Evolutionary conservation across 2,329 filamentous ascomycete species (phyloP), one percentile per base, ranked within the genome.

Genomic region (Endoconidiophora polonica): DNA sequence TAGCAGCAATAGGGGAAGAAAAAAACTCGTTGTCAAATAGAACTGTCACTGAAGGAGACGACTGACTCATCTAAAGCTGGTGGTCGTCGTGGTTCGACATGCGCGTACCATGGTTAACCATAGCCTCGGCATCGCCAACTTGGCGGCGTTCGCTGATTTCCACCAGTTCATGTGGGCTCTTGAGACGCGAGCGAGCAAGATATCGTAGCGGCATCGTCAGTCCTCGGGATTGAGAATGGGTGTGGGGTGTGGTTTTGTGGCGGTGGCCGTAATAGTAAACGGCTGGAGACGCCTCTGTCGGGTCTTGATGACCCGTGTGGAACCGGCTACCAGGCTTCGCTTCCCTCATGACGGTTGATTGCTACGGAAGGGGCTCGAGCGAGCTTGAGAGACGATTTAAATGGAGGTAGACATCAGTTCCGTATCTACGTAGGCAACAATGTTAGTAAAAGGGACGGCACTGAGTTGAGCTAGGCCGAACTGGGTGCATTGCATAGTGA

Each of bases 381-480:
- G 86, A 94, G 57, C 86, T 94, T 41, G 87, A 94, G 23, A 98
- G 75, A 50, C 91, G 79, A 69, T 98, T 98, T 46, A 98, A 78
- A 65, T 98, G 91, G 44, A 98, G 83, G 68, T 98, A 98, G 48
- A 96, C 91, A 62, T 98, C 91, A 46, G 91, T 98, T 57, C 91
- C 91, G 65, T 98, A 98, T 53, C 90, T 94, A 58, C 44, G 44
- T 49, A 16, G 47, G 12, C 55, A 54, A 24, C 37, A 26, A 9
- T 46, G 18, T 22, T 40, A 54, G 39, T 20, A 20, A 16, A 44
- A 29, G 29, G 18, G n/a, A 42, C 38, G 5, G 3, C 4, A 2
- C 3, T 14, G 41, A 5, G 18, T 22, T 24, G 9, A 20, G 12
- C 29, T 33, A 33, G 29, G 29, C 29, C 29, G 4, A 9, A 33